Evolutionary conservation across 768 basidiomycete genomes (phyloP), one percentile per base, ranked within the genome.

Genomic region (Tylopilus sp.): DNA sequence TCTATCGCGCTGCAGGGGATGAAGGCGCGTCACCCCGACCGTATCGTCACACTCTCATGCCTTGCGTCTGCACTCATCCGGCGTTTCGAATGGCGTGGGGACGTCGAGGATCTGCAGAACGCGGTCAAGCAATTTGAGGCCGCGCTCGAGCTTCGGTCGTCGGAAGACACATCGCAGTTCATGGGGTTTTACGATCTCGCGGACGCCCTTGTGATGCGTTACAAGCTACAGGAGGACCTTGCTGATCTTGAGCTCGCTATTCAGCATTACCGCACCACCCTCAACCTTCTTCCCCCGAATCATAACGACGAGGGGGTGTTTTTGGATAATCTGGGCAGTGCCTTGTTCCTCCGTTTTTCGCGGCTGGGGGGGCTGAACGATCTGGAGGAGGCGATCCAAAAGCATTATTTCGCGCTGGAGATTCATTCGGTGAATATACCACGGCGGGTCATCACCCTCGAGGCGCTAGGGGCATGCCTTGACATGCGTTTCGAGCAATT

Each of bases 161-260:
- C 50, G 26, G 58, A 44, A 30, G 52, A 60, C 36, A 23, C 63
- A 17, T 31, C 51, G n/a, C 57, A 47, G 25, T 51, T 53, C 23
- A 54, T 26, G 21, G 35, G 46, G 18, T 58, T 61, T 30, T 58
- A 50, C n/a, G 69, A 67, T 47, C 54, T 71, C 26, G 69, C 65
- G 3, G 57, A 61, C 39, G 59, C 61, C 5, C 57, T 70, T 13
- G 26, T 56, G 11, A 50, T 57, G 45, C 69, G 60, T 20, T 72
- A 71, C 44, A 58, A 61, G 22, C 47, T 57, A 3, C 48, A 50
- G 10, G 53, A 49, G 4, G 38, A 62, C 23, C 26, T 55, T 9
- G 20, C 49, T 13, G 70, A 72, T 43, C 58, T 71, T 22, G 59
- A 72, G 25, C 50, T 58, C 31, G 67, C 67, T 2, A 53, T 68